phyloP scores from a whole-genome alignment of 495 filamentous ascomycete genomes.

The Xylaria scruposa region DNA sequence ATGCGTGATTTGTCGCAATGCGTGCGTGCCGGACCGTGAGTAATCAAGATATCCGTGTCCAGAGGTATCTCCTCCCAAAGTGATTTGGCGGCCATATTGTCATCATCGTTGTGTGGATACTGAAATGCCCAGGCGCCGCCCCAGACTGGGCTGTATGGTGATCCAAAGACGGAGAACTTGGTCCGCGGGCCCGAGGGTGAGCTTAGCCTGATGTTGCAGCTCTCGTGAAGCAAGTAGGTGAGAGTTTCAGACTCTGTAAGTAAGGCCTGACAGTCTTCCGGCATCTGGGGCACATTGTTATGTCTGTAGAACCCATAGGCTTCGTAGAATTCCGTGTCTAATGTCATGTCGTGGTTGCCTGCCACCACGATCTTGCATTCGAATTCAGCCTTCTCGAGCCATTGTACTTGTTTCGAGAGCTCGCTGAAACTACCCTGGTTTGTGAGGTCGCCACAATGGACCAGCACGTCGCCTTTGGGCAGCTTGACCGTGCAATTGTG shows the following conservation, averaged over 20 bases:
- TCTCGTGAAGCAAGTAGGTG: constrained; percentile 69
- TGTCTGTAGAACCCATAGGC: constrained; percentile 65
- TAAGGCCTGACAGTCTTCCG: constrained; percentile 61
- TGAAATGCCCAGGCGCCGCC: constrained; percentile 75
- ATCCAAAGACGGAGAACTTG: constrained; percentile 76
- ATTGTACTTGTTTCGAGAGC: constrained; percentile 65
- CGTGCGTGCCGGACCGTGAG: constrained; percentile 77
- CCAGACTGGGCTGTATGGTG: constrained; percentile 67
- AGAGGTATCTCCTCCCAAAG: constrained; percentile 69
- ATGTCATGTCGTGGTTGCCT: constrained; percentile 82
- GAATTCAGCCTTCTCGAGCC: constrained; percentile 80
- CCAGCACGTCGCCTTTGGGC: constrained; percentile 84
- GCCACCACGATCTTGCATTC: constrained; percentile 83
- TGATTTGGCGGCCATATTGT: constrained; percentile 44
- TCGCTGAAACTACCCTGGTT: constrained; percentile 78
- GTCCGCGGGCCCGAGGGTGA: constrained; percentile 67
- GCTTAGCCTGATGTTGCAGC: constrained; percentile 62
- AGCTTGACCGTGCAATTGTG: constrained; percentile 73
- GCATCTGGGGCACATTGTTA: constrained; percentile 63
- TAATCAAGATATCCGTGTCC: constrained; percentile 81
- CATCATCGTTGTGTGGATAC: constrained; percentile 57
- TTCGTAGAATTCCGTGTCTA: constrained; percentile 68
- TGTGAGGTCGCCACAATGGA: constrained; percentile 89
- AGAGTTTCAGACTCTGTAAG: constrained; percentile 63
- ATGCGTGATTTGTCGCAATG: constrained; percentile 74